phyloP scores from a whole-genome alignment of 2,329 filamentous ascomycete species.

The Epichloe coenophiala region DNA sequence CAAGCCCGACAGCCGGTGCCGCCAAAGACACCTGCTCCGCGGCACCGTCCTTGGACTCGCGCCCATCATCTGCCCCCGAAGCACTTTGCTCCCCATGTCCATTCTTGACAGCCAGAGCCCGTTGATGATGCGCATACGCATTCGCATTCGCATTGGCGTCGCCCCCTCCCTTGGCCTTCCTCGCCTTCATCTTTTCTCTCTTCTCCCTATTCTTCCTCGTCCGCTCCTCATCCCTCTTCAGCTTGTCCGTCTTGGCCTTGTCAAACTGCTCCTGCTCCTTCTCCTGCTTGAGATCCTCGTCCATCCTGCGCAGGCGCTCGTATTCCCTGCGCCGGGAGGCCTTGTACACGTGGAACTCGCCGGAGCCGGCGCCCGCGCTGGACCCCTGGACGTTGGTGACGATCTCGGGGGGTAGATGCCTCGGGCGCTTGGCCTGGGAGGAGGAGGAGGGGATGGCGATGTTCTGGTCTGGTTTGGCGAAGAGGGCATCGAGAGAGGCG shows the following conservation, averaged over 20 bases:
- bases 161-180: constrained; percentile 42
- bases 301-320: constrained; percentile 78
- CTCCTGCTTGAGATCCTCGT: constrained; percentile 68
- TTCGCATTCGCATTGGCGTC: constrained; percentile 11
- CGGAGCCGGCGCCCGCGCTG: constrained; percentile 78
- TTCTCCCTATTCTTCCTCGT: constrained; percentile 65
- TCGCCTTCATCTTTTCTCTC: constrained; percentile 59
- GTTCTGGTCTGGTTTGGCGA: constrained; percentile 69
- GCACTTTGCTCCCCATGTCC: not conserved
- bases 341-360: constrained; percentile 99
- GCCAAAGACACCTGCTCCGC: constrained; percentile 9
- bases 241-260: constrained; percentile 43
- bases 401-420: constrained; percentile 51
- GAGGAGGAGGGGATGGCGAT: constrained; percentile 45
- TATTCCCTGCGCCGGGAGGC: constrained; percentile 84
- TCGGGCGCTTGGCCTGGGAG: constrained; percentile 14
- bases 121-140: constrained; percentile 5
- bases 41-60: not conserved
- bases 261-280: constrained; percentile 56
- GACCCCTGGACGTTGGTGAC: constrained; percentile 95
- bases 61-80: no score
- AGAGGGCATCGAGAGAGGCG: constrained; percentile 61
- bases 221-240: constrained; percentile 58
- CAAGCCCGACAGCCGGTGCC: constrained; percentile 39
- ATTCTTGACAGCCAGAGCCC: not conserved